phyloP scores from a whole-genome alignment of 1,284 basidiomycete species.

The Fistulina hepatica region DNA sequence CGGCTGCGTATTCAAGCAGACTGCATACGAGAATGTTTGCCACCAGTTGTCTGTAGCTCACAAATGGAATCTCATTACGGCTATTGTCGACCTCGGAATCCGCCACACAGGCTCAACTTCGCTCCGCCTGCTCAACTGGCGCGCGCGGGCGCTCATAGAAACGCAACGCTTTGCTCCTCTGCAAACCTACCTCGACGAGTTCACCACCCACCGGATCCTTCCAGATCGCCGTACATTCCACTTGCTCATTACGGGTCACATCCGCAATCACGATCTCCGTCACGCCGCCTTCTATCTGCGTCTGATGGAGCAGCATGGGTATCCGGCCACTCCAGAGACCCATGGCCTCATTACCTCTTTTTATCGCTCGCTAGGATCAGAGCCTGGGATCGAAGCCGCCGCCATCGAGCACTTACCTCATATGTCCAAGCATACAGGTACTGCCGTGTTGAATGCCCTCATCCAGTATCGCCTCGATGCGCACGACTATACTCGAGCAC shows the following conservation, averaged over 20 bases:
- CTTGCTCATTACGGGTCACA: slow-evolving; percentile 48
- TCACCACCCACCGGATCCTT: slow-evolving; percentile 31
- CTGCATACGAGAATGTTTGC: slow-evolving; percentile 47
- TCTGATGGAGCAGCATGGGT: slow-evolving; percentile 45
- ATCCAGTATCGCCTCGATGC: slow-evolving; percentile 48
- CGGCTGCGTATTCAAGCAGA: slow-evolving; percentile 38
- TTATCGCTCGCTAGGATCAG: slow-evolving; percentile 50
- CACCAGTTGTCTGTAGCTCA: slow-evolving; percentile 33
- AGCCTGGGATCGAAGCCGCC: slow-evolving; percentile 39
- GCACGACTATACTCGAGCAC: slow-evolving; percentile 36
- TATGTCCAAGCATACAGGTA: slow-evolving; percentile 30
- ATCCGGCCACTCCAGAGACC: slow-evolving; percentile 42
- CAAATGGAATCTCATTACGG: slow-evolving; percentile 41
- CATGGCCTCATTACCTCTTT: slow-evolving; percentile 46
- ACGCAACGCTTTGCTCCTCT: slow-evolving; percentile 36
- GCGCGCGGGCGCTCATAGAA: slow-evolving; percentile 45
- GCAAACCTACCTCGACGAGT: slow-evolving; percentile 36
- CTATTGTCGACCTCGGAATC: slow-evolving; percentile 35
- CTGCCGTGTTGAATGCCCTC: slow-evolving; percentile 49
- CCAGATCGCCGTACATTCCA: slow-evolving; percentile 56
- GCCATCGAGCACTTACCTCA: slow-evolving; percentile 37
- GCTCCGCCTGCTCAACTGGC: slow-evolving; percentile 56
- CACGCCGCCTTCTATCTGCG: slow-evolving; percentile 40
- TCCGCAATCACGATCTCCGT: slow-evolving; percentile 55
- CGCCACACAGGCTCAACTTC: slow-evolving; percentile 37